A percentile compares a stretch with the other conserved stretches of the same genome.
Evolutionary conservation across 305 asterid genomes (phyloP).

Genomic region (Lippia alba): DNA sequence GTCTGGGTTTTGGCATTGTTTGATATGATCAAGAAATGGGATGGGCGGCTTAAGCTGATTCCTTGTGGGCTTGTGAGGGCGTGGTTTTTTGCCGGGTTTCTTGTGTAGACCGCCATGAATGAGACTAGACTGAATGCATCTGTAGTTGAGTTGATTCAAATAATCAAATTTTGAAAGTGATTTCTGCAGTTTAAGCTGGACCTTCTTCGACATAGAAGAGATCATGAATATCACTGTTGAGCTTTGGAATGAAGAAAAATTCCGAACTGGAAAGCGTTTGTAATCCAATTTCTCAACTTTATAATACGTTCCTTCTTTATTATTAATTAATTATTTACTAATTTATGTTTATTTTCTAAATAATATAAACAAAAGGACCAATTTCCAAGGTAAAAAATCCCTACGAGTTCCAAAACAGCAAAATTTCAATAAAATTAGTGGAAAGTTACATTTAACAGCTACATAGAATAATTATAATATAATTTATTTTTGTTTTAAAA

Average conservation of each 20-base stretch:
- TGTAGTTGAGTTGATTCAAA: conserved; percentile 11
- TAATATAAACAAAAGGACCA: no score
- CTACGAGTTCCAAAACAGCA: no score
- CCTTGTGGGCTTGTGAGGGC: conserved; percentile 48
- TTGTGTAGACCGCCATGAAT: conserved; percentile 34
- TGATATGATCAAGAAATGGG: conserved; percentile 71
- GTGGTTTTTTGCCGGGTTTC: conserved; percentile 38
- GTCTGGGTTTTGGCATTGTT: conserved; percentile 55
- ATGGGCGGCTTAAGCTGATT: conserved; percentile 55
- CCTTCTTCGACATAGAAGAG: conserved; percentile 19
- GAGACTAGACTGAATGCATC: conserved; percentile 22
- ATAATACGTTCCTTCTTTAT: no score
- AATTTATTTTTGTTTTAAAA: no score
- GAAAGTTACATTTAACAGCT: no score
- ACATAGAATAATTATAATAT: no score
- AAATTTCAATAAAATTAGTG: no score
- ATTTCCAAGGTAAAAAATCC: no score
- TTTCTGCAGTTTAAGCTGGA: conserved; percentile 13
- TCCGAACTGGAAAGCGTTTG: no score
- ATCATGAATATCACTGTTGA: conserved; percentile 21
- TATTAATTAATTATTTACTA: no score
- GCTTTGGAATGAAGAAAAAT: background rate
- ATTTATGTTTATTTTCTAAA: no score
- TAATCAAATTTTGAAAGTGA: background rate
- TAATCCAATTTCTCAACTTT: no score